These are phyloP conservation scores for Falciphora oryzae DNA, from an alignment of 2,329 filamentous ascomycete species.

Conservation along the genomic window DNA sequence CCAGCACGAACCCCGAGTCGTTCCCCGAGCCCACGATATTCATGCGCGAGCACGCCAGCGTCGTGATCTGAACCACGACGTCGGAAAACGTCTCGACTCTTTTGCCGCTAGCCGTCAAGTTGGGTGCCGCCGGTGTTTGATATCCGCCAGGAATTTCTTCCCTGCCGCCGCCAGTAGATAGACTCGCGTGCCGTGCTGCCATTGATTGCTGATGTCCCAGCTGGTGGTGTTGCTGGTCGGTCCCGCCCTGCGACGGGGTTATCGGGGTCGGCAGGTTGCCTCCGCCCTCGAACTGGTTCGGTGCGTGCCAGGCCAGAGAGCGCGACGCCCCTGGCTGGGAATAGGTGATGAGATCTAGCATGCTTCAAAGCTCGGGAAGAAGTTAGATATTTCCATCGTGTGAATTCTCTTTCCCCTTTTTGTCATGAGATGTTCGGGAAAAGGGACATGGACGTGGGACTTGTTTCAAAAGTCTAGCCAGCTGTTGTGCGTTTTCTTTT, in stretches of 20 bases:
- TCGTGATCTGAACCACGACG: constrained; percentile 1
- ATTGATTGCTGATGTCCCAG: background rate
- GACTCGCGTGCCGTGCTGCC: no score
- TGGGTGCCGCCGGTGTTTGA: background rate
- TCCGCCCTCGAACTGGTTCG: background rate
- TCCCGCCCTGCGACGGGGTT: background rate
- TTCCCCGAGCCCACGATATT: background rate
- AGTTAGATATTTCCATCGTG: background rate
- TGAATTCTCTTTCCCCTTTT: background rate
- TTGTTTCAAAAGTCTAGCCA: background rate
- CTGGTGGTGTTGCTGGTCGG: background rate
- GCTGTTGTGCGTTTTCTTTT: background rate
- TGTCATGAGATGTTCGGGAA: no score
- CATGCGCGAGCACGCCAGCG: constrained; percentile 5
- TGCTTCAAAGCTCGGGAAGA: background rate
- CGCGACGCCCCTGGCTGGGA: constrained; percentile 2
- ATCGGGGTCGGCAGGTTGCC: background rate
- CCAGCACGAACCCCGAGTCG: constrained; percentile 1
- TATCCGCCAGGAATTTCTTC: background rate
- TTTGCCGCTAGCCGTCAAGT: background rate
- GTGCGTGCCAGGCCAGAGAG: background rate
- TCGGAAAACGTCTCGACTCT: constrained; percentile 5
- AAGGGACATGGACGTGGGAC: no score
- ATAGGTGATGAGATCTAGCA: constrained; percentile 1
- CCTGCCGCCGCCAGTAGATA: background rate